Conservation (phyloP, 345 rosid genomes). For the Populus tremula region DNA sequence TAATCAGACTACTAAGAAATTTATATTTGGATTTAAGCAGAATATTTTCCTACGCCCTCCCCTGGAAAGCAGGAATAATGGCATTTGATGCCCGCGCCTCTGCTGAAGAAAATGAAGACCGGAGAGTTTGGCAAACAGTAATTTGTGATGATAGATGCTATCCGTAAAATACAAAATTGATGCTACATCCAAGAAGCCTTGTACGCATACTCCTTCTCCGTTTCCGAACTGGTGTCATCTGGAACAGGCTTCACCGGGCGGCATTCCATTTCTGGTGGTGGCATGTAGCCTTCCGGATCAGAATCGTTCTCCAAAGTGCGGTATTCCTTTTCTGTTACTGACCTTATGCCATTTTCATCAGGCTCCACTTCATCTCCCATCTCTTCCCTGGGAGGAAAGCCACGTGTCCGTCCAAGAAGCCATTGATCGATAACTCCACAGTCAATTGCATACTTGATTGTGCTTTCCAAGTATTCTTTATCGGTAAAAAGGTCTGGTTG, state of each 20-base stretch:
- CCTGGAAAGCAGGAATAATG: too few relatives aligned
- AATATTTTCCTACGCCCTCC: too few relatives aligned
- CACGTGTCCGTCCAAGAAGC: slow-evolving; percentile 54
- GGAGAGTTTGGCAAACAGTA: background rate
- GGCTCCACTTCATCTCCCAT: slow-evolving; percentile 51
- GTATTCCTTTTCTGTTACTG: slow-evolving; percentile 61
- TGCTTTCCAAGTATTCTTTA: slow-evolving; percentile 56
- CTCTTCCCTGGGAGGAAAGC: slow-evolving; percentile 72
- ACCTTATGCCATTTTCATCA: slow-evolving; percentile 53
- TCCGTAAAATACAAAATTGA: slow-evolving; percentile 22
- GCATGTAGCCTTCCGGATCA: slow-evolving; percentile 9
- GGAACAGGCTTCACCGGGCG: slow-evolving; percentile 53
- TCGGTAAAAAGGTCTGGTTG: slow-evolving; percentile 66
- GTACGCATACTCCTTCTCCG: slow-evolving; percentile 48
- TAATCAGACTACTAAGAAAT: background rate
- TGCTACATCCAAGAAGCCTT: slow-evolving; percentile 1
- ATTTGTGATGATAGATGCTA: slow-evolving; percentile 1
- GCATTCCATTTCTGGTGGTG: slow-evolving; percentile 61
- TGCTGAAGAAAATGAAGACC: background rate
- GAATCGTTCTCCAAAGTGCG: slow-evolving; percentile 33
- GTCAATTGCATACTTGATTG: slow-evolving; percentile 67
- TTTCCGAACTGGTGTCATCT: slow-evolving; percentile 52
- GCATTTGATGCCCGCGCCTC: too few relatives aligned
- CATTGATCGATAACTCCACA: slow-evolving; percentile 87
- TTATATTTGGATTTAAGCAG: background rate